Conservation (phyloP, 352 stramenopile species). For the Nothophytophthora sp. region DNA sequence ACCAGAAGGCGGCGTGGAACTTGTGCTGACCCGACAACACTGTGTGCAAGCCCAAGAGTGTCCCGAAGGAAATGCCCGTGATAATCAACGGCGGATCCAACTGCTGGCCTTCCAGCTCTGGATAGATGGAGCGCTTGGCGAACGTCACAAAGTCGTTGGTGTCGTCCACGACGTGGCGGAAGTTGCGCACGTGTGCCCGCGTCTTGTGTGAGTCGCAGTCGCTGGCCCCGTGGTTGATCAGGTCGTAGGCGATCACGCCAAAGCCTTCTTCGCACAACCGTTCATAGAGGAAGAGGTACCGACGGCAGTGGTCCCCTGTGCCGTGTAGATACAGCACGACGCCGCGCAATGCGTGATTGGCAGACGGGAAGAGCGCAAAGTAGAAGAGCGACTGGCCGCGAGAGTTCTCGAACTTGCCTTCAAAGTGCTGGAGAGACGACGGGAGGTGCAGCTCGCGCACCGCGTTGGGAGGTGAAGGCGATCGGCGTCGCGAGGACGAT, state of each 20-base stretch:
- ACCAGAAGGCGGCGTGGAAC: constrained; percentile 34
- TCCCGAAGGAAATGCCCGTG: constrained; percentile 36
- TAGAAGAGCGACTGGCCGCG: constrained; percentile 48
- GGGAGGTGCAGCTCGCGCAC: constrained; percentile 24
- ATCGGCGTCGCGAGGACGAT: neutral
- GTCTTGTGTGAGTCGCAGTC: constrained; percentile 31
- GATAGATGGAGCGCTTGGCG: constrained; percentile 25
- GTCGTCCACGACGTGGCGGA: constrained; percentile 36
- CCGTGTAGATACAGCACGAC: constrained; percentile 58
- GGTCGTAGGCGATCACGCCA: constrained; percentile 54
- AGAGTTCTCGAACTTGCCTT: constrained; percentile 45
- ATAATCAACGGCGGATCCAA: constrained; percentile 25
- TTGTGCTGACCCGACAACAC: constrained; percentile 36
- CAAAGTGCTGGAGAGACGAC: constrained; percentile 19
- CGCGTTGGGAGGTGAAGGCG: too few species aligned
- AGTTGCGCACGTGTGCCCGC: constrained; percentile 29
- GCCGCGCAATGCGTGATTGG: constrained; percentile 29
- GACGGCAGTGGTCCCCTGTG: constrained; percentile 50
- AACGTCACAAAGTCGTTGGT: constrained; percentile 39
- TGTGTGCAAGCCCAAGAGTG: constrained; percentile 36
- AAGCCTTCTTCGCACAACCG: constrained; percentile 41
- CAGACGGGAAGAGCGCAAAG: constrained; percentile 41
- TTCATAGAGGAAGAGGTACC: constrained; percentile 49
- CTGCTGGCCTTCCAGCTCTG: too few species aligned
- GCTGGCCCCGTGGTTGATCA: constrained; percentile 50